Evolutionary conservation across 129 eudicot species (phyloP), one percentile per base, ranked within the genome.

Genomic region (Saposhnikovia divaricata): DNA sequence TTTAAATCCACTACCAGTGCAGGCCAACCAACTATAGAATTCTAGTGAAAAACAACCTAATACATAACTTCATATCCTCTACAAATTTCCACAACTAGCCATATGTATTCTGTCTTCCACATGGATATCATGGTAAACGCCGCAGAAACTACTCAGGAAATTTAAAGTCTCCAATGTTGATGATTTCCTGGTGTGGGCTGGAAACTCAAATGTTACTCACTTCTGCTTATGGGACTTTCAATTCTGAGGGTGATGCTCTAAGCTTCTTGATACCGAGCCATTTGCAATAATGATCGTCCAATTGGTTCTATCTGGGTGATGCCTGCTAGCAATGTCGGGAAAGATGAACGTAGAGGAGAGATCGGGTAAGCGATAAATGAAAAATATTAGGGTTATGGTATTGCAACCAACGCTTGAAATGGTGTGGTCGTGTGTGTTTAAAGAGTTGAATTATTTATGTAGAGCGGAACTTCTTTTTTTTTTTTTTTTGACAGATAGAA

Each of bases 181-280:
- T 14, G 85, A 72, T 61, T 78, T 82, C 66, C 43, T 78, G 42
- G 50, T 0, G 15, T 82, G 81, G 78, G 85, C 81, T 2, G 76
- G 85, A 27, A 65, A 82, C 25, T 47, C 45, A 3, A 39, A 77
- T 2, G 85, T 82, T 12, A 44, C 75, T 0, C 47, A 46, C 0
- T 68, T 13, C 4, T 48, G 48, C 39, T 25, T 78, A 73, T 48
- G 80, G 77, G 42, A 77, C 80, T 9, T 76, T 21, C 11, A 39
- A 45, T 11, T 59, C 65, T 7, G 69, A 44, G 59, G 63, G 77
- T 0, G 72, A 82, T 25, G 75, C 76, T 12, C 21, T 23, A 6
- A 31, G n/a, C 47, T 69, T 65, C 72, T 46, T 82, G 85, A 81
- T 70, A 47, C 47, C 27, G 85, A 40, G 81, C 85, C 43, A 77